Evolutionary conservation across 2,329 filamentous ascomycete species (phyloP).

Genomic region (Sclerotinia trifoliorum): DNA sequence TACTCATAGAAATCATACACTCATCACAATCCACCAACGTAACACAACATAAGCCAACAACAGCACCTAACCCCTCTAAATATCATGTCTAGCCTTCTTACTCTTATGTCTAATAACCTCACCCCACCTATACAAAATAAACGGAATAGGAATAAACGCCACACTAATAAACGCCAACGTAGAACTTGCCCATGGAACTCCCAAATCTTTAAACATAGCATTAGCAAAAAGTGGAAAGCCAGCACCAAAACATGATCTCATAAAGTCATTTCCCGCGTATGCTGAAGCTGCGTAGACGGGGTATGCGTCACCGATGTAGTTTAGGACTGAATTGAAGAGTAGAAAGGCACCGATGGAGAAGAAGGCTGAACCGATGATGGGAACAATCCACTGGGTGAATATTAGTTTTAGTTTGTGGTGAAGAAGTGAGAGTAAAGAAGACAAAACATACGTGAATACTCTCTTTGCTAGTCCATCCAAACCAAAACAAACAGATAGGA

Average conservation of each 20-base stretch:
- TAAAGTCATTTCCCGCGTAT: conserved; percentile 43
- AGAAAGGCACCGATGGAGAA: conserved; percentile 46
- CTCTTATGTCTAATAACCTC: conserved; percentile 48
- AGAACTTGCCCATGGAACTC: conserved; percentile 61
- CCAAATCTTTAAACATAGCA: conserved; percentile 42
- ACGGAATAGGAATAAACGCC: conserved; percentile 60
- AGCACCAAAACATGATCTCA: conserved; percentile 40
- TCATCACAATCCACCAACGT: too few relatives aligned
- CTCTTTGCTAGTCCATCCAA: conserved; percentile 54
- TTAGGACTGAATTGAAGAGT: conserved; percentile 50
- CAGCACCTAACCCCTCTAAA: background rate
- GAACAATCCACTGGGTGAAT: conserved; percentile 52
- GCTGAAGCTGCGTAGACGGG: conserved; percentile 43
- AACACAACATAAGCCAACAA: background rate
- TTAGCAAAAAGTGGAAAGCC: conserved; percentile 41
- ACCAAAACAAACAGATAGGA: conserved; percentile 55
- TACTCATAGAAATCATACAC: background rate
- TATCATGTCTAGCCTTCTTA: conserved; percentile 20
- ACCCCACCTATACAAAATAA: conserved; percentile 62
- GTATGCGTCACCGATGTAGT: conserved; percentile 44
- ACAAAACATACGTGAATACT: conserved; percentile 27
- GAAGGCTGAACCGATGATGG: conserved; percentile 49
- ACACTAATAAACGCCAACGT: conserved; percentile 58
- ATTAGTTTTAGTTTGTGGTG: conserved; percentile 11
- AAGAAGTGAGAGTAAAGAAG: too few relatives aligned